Percentiles rank a stretch among this genome's conserved stretches.
These are phyloP conservation scores for Mrakia gelida DNA, from an alignment of 768 basidiomycete genomes.

Conservation along the genomic window DNA sequence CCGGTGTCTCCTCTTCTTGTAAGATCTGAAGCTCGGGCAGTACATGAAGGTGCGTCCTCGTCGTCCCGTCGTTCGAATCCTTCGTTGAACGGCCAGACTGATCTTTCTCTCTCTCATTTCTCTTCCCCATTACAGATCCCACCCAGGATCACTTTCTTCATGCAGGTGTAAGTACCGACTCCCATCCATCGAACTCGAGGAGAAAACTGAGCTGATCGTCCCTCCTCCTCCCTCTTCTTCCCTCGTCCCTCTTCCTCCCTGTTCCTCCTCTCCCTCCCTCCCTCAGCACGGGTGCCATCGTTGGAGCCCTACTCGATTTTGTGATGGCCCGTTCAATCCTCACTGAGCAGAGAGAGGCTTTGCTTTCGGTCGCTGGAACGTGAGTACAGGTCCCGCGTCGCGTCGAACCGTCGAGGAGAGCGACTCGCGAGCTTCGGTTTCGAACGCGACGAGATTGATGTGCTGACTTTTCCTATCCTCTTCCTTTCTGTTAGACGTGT, in stretches of 20 bases:
- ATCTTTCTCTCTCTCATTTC: too few species aligned
- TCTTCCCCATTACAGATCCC: constrained; percentile 31
- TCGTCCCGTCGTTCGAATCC: too few species aligned
- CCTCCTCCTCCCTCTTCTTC: background rate
- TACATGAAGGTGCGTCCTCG: constrained; percentile 30
- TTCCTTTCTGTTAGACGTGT: too few species aligned
- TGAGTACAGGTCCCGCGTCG: too few species aligned
- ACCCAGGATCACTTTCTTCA: constrained; percentile 37
- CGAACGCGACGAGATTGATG: too few species aligned
- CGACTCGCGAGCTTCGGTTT: too few species aligned
- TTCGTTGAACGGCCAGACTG: too few species aligned
- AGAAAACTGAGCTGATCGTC: too few species aligned
- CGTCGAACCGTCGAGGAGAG: too few species aligned
- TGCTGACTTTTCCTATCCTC: too few species aligned
- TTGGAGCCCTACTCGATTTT: constrained; percentile 36
- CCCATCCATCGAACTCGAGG: background rate
- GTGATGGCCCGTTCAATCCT: constrained; percentile 37
- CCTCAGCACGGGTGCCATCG: constrained; percentile 5
- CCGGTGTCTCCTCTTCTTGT: constrained; percentile 36
- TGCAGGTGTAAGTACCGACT: constrained; percentile 32
- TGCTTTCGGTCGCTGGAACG: constrained; percentile 29
- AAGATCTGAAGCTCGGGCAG: constrained; percentile 38
- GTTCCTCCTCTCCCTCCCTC: too few species aligned
- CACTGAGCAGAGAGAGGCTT: constrained; percentile 5
- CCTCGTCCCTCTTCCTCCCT: too few species aligned